Percentiles rank a stretch among this genome's conserved stretches.
phyloP scores from a whole-genome alignment of 192 early-diverging fungal species.

The Entophlyctis luteolus region DNA sequence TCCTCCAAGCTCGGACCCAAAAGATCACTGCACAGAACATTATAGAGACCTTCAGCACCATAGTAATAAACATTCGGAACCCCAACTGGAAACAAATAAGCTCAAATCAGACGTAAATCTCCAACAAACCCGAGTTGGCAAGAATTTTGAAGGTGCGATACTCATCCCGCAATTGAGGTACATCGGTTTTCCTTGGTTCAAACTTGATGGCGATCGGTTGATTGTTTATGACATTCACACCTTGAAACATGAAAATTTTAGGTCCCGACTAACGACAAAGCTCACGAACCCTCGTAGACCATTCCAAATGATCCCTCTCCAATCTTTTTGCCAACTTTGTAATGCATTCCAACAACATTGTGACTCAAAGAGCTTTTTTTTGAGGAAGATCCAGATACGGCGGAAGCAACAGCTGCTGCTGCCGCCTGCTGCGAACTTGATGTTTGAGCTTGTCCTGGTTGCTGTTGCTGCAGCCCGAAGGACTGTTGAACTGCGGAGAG shows the following conservation, averaged over 20 bases:
- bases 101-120: background rate
- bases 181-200: slow-evolving; percentile 92
- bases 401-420: background rate
- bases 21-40: slow-evolving; percentile 88
- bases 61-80: slow-evolving; percentile 91
- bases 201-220: slow-evolving; percentile 96
- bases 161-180: slow-evolving; percentile 93
- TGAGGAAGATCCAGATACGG: background rate
- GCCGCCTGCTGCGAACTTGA: background rate
- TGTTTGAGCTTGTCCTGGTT: background rate
- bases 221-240: slow-evolving; percentile 83
- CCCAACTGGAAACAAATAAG: slow-evolving; percentile 52
- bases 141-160: slow-evolving; percentile 94
- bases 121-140: slow-evolving; percentile 55
- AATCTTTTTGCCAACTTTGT: slow-evolving; percentile 91
- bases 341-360: slow-evolving; percentile 94
- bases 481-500: slow-evolving; percentile 8
- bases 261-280: too few relatives aligned
- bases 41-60: slow-evolving; percentile 93
- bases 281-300: slow-evolving; percentile 96
- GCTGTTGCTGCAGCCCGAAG: background rate
- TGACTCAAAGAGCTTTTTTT: slow-evolving; percentile 9
- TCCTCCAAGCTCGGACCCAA: slow-evolving; percentile 93
- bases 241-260: slow-evolving; percentile 37
- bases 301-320: slow-evolving; percentile 97